Evolutionary conservation across 2,329 filamentous ascomycete genomes (phyloP).

Genomic region (Pestalotiopsis sp.): DNA sequence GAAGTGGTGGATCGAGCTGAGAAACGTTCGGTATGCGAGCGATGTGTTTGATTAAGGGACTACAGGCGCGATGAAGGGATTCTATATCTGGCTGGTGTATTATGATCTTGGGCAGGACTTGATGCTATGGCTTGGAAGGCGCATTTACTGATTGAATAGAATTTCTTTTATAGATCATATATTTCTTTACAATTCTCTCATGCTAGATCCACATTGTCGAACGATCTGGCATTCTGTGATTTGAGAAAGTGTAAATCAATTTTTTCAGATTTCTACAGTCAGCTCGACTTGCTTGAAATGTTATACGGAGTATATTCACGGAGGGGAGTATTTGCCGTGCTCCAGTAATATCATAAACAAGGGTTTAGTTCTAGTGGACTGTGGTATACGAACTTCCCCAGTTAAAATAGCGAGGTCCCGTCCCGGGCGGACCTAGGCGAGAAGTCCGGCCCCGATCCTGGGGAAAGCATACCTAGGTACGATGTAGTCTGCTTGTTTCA

Average conservation of each 20-base stretch:
- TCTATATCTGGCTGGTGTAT: neutral
- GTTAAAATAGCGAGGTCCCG: neutral
- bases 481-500: too few relatives aligned
- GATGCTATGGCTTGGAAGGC: neutral
- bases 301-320: neutral
- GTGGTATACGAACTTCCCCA: neutral
- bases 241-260: too few relatives aligned
- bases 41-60: constrained; percentile 6
- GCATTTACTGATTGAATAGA: neutral
- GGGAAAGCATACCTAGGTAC: neutral
- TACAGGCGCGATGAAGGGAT: neutral
- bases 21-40: constrained; percentile 1
- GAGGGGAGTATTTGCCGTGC: neutral
- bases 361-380: neutral
- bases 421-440: neutral
- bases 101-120: neutral
- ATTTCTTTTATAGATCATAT: neutral
- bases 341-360: neutral
- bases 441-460: neutral
- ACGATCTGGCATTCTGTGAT: too few relatives aligned
- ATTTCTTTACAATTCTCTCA: neutral
- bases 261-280: too few relatives aligned
- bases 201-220: too few relatives aligned
- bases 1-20: neutral
- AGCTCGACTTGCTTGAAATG: neutral